phyloP scores from a whole-genome alignment of 257 asterid species.

The Solanum verrucosum region DNA sequence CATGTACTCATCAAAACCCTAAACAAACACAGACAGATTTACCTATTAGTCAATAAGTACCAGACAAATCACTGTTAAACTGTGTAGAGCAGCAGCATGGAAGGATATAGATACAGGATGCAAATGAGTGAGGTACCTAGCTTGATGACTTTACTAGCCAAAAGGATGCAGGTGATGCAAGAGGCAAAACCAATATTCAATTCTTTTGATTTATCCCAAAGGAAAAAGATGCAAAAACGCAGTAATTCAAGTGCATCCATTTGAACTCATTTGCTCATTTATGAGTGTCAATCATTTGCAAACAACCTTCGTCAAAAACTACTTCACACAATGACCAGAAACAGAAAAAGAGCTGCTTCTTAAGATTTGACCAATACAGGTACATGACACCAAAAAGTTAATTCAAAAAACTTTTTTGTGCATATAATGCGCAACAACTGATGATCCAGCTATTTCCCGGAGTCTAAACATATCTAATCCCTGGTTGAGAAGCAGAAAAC shows the following conservation, averaged over 20 bases:
- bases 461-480: neutral
- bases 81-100: neutral
- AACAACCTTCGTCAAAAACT: neutral
- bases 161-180: neutral
- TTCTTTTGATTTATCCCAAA: neutral
- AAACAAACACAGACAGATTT: neutral
- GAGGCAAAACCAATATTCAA: neutral
- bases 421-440: neutral
- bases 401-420: neutral
- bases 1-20: conserved; percentile 57
- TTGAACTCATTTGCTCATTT: neutral
- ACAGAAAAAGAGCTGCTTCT: neutral
- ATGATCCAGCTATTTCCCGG: neutral
- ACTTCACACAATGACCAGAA: neutral
- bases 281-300: neutral
- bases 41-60: neutral
- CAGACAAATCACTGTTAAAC: neutral
- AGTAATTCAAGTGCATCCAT: neutral
- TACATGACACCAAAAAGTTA: neutral
- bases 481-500: neutral
- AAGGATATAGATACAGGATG: neutral
- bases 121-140: neutral
- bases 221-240: neutral
- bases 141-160: neutral
- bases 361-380: neutral